Base-by-base conservation (phyloP, 495 filamentous ascomycete species). In the Trichocladium uniseriatum region DNA sequence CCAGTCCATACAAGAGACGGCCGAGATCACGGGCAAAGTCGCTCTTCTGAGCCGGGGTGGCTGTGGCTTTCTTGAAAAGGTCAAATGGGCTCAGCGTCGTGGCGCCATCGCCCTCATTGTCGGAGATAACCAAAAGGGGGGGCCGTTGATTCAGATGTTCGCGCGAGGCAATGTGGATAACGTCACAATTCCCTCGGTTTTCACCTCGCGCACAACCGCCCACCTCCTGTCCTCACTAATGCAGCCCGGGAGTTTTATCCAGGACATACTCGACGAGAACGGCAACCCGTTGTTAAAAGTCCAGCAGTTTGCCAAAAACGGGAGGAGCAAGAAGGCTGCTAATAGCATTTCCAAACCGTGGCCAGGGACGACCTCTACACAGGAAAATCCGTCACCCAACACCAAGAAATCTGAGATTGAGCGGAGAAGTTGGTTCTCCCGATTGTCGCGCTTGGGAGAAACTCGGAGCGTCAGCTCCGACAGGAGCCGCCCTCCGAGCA, bases 1-100 rank as follows among this genome's bases (percentile, higher is more conserved):
- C 48, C 89, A 96, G 64, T 94, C 86, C 0, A 69, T 96, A 43
- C 92, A 98, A 67, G 90, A 96, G 67, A 82, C 81, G 45, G 91
- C 92, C 6, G 94, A 97, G 63, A 97, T 98, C 56, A 78, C 81
- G 21, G 92, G 92, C 45, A 97, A 94, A 57, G 79, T 97, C 41
- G 91, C 92, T 5, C 65, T 98, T 22, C 71, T 98, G 43, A 91
- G 86, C 57, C 80, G 92, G 32, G 92, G 92, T 24, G 92, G 92
- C 14, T 98, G 92, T 66, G 94, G 92, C 13, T 98, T 98, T 63
- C 68, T 96, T 34, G 91, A 97, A 58, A 99, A 99, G 65, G 88
- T 89, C 48, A 89, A 90, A 62, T 99, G 92, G 92, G 86, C 84
- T 5, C 92, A 99, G 65, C 76, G 89, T 38, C 78, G 92, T 54